Evolutionary conservation across 2,329 filamentous ascomycete species (phyloP), one percentile per base, ranked within the genome.

Genomic region (Emergomyces pasteurianus): DNA sequence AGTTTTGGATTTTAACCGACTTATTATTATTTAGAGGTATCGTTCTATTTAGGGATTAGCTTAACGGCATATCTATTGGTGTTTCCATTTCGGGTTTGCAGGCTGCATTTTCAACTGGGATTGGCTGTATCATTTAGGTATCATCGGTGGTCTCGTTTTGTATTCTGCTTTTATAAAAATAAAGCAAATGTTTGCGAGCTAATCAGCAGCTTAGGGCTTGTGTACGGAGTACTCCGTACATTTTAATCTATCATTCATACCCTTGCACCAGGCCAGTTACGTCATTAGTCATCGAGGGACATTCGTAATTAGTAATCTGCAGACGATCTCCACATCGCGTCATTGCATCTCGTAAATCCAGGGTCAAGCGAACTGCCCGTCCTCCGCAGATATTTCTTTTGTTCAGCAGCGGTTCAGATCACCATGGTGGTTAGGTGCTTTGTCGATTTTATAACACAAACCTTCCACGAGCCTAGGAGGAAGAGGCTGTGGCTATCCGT

Each of bases 1-100:
- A 92, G 84, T 72, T 97, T 97, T 81, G 92, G 92, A 1, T 94
- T 97, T 71, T 97, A 74, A 73, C 23, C 34, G 3, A 57, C 6
- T 42, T 16, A 31, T 34, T 34, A 28, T 18, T 34, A 43, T 34
- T 57, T 57, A 34, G 40, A 38, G 49, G 28, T n/a, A 21, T n/a
- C 18, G 1, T 36, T 8, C 28, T 28, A 21, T 53, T 53, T 10
- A 36, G 49, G 49, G n/a, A 21, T 36, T 21, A 31, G 49, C 49
- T 12, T n/a, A 26, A 34, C 16, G 49, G 28, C 10, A 46, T 46
- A n/a, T 16, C 7, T 31, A 3, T 46, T 21, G 21, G 5, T 46
- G 21, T 46, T 9, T 46, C 18, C 7, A 9, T 56, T 38, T 56
- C 23, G 21, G 53, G 9, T 56, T 56, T 47, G 7, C 49, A 21